Evolutionary conservation across 352 stramenopile genomes (phyloP).

Genomic region (Phytophthora multivora): DNA sequence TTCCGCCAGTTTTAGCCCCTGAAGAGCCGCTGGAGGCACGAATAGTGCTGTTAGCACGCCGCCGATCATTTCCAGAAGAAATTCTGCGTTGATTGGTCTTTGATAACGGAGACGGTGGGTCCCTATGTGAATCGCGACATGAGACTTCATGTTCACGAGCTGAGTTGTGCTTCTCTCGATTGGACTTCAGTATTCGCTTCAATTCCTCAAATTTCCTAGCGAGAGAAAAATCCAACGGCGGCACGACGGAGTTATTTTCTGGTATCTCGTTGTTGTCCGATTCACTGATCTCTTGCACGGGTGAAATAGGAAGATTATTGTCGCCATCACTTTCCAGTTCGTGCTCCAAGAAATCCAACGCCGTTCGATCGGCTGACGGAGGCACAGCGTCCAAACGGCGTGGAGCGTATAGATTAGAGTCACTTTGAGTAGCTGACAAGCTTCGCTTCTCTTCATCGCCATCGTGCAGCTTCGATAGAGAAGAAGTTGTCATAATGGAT

Average conservation of each 20-base stretch:
- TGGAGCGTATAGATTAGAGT: constrained; percentile 66
- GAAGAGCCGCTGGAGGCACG: constrained; percentile 22
- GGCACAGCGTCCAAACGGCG: constrained; percentile 45
- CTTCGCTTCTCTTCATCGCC: constrained; percentile 6
- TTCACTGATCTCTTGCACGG: background rate
- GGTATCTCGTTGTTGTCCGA: constrained; percentile 26
- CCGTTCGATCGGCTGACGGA: constrained; percentile 57
- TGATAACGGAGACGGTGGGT: background rate
- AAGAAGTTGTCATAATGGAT: constrained; percentile 18
- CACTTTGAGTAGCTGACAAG: constrained; percentile 52
- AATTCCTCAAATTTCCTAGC: constrained; percentile 70
- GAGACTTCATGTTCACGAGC: constrained; percentile 5
- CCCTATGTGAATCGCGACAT: background rate
- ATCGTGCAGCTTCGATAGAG: constrained; percentile 17
- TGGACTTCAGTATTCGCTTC: constrained; percentile 62
- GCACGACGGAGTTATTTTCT: constrained; percentile 3
- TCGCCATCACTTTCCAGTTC: constrained; percentile 34
- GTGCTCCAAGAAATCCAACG: constrained; percentile 58
- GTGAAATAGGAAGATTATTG: constrained; percentile 9
- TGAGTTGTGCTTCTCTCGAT: constrained; percentile 38
- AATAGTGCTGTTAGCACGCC: constrained; percentile 9
- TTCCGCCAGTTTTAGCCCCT: constrained; percentile 3
- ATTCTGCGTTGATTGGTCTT: background rate
- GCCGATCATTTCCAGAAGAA: constrained; percentile 1
- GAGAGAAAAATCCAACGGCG: constrained; percentile 44